Base-by-base conservation (phyloP, 768 basidiomycete genomes). In the Phylloporus scabripes region DNA sequence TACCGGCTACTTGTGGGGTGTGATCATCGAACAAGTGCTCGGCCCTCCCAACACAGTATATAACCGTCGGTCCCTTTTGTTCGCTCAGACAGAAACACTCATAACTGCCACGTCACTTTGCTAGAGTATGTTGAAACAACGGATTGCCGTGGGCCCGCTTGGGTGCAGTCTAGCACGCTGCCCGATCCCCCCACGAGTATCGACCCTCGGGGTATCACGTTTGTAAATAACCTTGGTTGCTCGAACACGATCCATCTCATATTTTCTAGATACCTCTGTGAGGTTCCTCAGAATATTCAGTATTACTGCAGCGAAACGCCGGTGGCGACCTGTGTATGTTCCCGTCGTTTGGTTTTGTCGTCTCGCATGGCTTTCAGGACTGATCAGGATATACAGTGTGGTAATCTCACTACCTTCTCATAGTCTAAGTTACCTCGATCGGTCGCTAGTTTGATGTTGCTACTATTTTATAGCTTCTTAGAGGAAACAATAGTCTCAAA, bases 241-340 rank as follows among this genome's bases (percentile, higher is more conserved):
- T 50, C n/a, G n/a, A n/a, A 8, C 12, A 8, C 26, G 23, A 17
- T 17, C 3, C 0, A 17, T n/a, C 33, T 7, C 15, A 34, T 42
- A 14, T 7, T 23, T 46, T 7, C 15, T 24, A 61, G 60, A 15
- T 61, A 52, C n/a, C 24, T 24, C 3, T 61, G 57, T 20, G 28
- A 54, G 17, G 41, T 56, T 7, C 59, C 60, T 20, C 21, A 33
- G 7, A 11, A 42, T 9, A 21, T 14, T 18, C 18, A 17, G 23
- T 58, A 61, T 32, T 40, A 37, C 32, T 58, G 60, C 23, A 53
- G 24, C 7, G 20, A 7, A 15, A 39, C 37, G 10, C 47, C 42
- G 0, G 54, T 59, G 12, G 41, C 33, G 28, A 55, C 60, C 5
- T 61, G 59, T 41, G 56, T 54, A 42, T 45, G 59, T 58, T 17